Evolutionary conservation across 2,329 filamentous ascomycete species (phyloP).

Genomic region (Pseudocercospora crystallina): DNA sequence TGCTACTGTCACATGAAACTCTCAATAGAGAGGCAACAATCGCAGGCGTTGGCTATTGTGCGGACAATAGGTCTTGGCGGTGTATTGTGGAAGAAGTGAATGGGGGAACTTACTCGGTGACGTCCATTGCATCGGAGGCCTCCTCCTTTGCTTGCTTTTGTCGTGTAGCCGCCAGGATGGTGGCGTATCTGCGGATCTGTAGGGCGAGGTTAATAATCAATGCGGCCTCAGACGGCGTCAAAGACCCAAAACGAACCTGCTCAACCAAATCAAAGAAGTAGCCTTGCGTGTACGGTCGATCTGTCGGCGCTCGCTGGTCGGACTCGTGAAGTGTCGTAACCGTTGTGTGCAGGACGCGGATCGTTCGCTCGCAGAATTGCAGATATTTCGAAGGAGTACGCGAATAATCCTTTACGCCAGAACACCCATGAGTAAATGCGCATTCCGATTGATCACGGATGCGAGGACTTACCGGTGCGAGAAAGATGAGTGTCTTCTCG

Average conservation of each 20-base stretch:
- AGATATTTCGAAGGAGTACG: slow-evolving; percentile 73
- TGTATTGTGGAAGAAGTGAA: too few species aligned
- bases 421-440: slow-evolving; percentile 67
- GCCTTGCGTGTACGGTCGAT: slow-evolving; percentile 89
- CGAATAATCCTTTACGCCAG: slow-evolving; percentile 69
- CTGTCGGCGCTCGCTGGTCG: slow-evolving; percentile 79
- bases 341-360: slow-evolving; percentile 85
- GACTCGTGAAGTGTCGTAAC: slow-evolving; percentile 81
- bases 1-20: too few species aligned
- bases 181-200: slow-evolving; percentile 77
- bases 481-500: slow-evolving; percentile 87
- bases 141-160: slow-evolving; percentile 62
- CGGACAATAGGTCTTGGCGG: too few species aligned
- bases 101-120: slow-evolving; percentile 44
- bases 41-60: too few species aligned
- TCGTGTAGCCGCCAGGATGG: slow-evolving; percentile 74
- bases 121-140: slow-evolving; percentile 52
- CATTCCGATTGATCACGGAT: slow-evolving; percentile 52
- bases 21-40: too few species aligned
- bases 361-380: slow-evolving; percentile 85
- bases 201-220: slow-evolving; percentile 26
- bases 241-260: slow-evolving; percentile 52
- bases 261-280: slow-evolving; percentile 97
- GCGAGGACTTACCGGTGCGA: slow-evolving; percentile 81
- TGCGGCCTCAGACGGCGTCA: slow-evolving; percentile 11